Conservation (phyloP, 495 filamentous ascomycete species). For the Bacidia rubella region DNA sequence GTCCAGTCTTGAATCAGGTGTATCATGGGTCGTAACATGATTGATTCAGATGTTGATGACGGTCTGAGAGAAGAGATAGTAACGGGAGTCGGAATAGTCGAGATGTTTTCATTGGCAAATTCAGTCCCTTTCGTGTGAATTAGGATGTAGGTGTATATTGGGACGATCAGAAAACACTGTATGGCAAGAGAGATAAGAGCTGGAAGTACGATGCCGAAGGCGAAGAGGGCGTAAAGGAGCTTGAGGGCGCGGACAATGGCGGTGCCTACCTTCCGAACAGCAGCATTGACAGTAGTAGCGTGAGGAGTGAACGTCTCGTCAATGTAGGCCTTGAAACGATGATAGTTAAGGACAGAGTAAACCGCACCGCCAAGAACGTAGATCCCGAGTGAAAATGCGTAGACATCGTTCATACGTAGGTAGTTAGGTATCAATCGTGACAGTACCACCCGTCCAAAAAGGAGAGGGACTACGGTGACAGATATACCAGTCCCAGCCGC, state of each 20-base stretch:
- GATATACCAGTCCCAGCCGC: slow-evolving; percentile 84
- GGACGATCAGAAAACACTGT: slow-evolving; percentile 82
- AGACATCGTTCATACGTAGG: slow-evolving; percentile 79
- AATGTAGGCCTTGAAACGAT: slow-evolving; percentile 9
- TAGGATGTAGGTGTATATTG: slow-evolving; percentile 66
- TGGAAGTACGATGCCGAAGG: slow-evolving; percentile 64
- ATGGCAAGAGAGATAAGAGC: slow-evolving; percentile 68
- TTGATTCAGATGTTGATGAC: slow-evolving; percentile 27
- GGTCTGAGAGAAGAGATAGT: slow-evolving; percentile 1
- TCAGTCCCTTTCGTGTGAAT: slow-evolving; percentile 1
- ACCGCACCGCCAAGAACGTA: slow-evolving; percentile 56
- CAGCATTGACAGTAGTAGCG: slow-evolving; percentile 7
- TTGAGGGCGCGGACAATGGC: slow-evolving; percentile 19
- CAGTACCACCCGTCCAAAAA: slow-evolving; percentile 70
- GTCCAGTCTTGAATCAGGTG: slow-evolving; percentile 92
- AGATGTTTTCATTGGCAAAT: slow-evolving; percentile 16
- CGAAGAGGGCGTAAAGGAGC: slow-evolving; percentile 57
- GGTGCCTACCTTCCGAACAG: slow-evolving; percentile 7
- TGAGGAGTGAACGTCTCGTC: slow-evolving; percentile 16
- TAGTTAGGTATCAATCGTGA: slow-evolving; percentile 48
- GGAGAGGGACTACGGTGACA: slow-evolving; percentile 74
- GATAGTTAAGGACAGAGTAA: slow-evolving; percentile 43
- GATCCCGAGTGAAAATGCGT: slow-evolving; percentile 82
- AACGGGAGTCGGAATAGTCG: slow-evolving; percentile 1
- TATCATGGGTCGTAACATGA: no score